Evolutionary conservation across 768 basidiomycete species (phyloP).

Genomic region (Boletus speciosus): DNA sequence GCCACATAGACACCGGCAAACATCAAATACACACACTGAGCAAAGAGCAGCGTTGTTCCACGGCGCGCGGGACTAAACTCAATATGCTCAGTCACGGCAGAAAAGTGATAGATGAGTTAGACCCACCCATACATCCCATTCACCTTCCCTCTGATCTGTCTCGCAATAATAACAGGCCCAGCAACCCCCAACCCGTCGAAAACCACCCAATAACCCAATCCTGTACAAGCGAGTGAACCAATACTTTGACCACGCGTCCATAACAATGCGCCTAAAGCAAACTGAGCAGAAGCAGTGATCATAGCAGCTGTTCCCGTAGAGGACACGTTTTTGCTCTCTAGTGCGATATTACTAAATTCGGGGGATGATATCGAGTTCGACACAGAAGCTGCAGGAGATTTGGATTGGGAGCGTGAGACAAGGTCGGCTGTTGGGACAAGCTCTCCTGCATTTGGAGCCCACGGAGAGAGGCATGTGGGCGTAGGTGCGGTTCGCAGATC

Average conservation of each 20-base stretch:
- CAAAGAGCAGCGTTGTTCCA: slow-evolving; percentile 73
- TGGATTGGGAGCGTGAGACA: slow-evolving; percentile 22
- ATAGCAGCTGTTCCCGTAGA: slow-evolving; percentile 22
- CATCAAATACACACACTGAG: slow-evolving; percentile 90
- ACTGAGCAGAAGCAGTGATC: slow-evolving; percentile 40
- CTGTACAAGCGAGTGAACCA: slow-evolving; percentile 84
- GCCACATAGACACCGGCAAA: slow-evolving; percentile 95
- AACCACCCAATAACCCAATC: slow-evolving; percentile 93
- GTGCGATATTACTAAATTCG: background rate
- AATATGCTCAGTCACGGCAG: background rate
- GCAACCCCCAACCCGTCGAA: slow-evolving; percentile 86
- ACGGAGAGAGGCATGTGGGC: slow-evolving; percentile 60
- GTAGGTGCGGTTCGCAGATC: slow-evolving; percentile 57
- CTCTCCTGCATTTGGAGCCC: slow-evolving; percentile 43
- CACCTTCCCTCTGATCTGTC: slow-evolving; percentile 33
- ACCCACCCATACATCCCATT: slow-evolving; percentile 61
- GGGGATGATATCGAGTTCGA: slow-evolving; percentile 9
- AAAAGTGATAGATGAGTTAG: slow-evolving; percentile 25
- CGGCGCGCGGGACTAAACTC: slow-evolving; percentile 55
- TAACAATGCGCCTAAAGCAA: slow-evolving; percentile 64
- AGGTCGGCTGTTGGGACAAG: slow-evolving; percentile 7
- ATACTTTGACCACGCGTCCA: slow-evolving; percentile 91
- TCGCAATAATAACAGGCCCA: slow-evolving; percentile 36
- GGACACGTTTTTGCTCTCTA: slow-evolving; percentile 12
- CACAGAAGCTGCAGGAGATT: slow-evolving; percentile 17